phyloP scores from a whole-genome alignment of 2,329 filamentous ascomycete species.

The Trichoderma hamatum region DNA sequence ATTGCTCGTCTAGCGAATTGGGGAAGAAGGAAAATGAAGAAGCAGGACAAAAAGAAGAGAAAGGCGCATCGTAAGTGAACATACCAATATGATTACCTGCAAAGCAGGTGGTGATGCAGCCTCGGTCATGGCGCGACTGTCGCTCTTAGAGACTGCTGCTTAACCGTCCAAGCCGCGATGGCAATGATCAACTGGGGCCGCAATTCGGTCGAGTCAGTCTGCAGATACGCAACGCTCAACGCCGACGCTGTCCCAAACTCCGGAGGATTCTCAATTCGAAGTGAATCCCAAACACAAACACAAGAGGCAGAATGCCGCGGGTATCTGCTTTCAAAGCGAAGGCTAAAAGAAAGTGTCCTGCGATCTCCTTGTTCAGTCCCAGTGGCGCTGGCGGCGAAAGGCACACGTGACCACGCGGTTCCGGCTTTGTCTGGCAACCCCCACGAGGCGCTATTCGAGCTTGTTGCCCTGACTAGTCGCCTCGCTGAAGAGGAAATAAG shows the following conservation, averaged over 20 bases:
- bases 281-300: background rate
- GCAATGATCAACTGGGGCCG: background rate
- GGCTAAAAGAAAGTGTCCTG: background rate
- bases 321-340: conserved; percentile 1
- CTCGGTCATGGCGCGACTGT: conserved; percentile 30
- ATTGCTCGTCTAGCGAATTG: background rate
- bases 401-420: conserved; percentile 20
- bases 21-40: background rate
- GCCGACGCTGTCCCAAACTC: conserved; percentile 11
- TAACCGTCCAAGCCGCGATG: conserved; percentile 8
- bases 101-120: conserved; percentile 53
- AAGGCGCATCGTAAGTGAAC: conserved; percentile 38
- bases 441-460: conserved; percentile 13
- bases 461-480: conserved; percentile 24
- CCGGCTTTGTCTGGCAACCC: conserved; percentile 1
- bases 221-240: conserved; percentile 18
- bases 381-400: conserved; percentile 10
- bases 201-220: conserved; percentile 9
- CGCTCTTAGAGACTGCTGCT: background rate
- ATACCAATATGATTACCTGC: conserved; percentile 76
- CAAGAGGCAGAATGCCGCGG: conserved; percentile 1
- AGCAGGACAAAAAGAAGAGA: background rate
- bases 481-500: conserved; percentile 7
- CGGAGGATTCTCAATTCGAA: background rate
- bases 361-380: conserved; percentile 3